phyloP scores from a whole-genome alignment of 352 stramenopile genomes.

The Pilasporangium apinafurcum region DNA sequence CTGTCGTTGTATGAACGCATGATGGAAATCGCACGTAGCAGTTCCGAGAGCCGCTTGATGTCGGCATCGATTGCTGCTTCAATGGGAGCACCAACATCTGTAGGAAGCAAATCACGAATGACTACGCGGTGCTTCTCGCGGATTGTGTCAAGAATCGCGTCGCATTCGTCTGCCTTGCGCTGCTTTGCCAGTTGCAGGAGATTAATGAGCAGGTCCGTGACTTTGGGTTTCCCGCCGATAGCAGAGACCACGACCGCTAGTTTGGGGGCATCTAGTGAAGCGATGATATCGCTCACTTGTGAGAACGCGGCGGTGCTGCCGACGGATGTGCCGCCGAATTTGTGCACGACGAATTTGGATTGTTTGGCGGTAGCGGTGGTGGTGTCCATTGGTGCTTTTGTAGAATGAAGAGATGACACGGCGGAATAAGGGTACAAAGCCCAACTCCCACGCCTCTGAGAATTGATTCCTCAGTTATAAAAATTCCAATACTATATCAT shows the following conservation, averaged over 20 bases:
- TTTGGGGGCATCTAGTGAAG: slow-evolving; percentile 28
- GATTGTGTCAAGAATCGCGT: slow-evolving; percentile 66
- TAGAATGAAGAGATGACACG: too few relatives aligned
- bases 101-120: slow-evolving; percentile 50
- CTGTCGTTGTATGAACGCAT: slow-evolving; percentile 85
- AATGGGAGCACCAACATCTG: slow-evolving; percentile 43
- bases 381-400: background rate
- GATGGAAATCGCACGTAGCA: slow-evolving; percentile 82
- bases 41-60: slow-evolving; percentile 62
- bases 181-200: slow-evolving; percentile 85
- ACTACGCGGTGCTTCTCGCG: slow-evolving; percentile 75
- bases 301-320: slow-evolving; percentile 91
- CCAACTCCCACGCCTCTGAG: too few relatives aligned
- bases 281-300: slow-evolving; percentile 69
- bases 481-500: background rate
- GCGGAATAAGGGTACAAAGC: too few relatives aligned
- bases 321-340: slow-evolving; percentile 96
- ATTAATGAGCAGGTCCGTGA: slow-evolving; percentile 93
- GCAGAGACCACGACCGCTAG: slow-evolving; percentile 91
- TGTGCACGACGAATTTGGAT: slow-evolving; percentile 91
- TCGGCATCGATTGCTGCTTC: slow-evolving; percentile 54
- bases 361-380: background rate
- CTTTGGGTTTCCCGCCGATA: slow-evolving; percentile 95
- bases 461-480: slow-evolving; percentile 3
- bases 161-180: slow-evolving; percentile 61